Evolutionary conservation across 1,284 basidiomycete species (phyloP).

Genomic region (Pseudozyma pruni): DNA sequence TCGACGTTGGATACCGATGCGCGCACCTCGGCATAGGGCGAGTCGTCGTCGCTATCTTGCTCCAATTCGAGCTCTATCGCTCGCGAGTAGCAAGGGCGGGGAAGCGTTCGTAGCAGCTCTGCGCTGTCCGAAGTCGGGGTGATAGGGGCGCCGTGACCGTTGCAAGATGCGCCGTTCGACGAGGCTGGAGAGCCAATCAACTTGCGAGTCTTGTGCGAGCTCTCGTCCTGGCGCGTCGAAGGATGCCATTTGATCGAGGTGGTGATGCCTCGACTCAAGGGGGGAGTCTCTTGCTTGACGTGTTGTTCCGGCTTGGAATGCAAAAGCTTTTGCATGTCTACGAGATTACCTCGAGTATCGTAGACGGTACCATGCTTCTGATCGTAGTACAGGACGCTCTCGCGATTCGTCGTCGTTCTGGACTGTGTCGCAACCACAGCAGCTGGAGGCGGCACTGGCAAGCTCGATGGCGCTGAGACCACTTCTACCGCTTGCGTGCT

Average conservation of each 20-base stretch:
- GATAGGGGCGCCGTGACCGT: conserved; percentile 1
- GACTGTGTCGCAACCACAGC: conserved; percentile 1
- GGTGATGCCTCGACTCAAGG: background rate
- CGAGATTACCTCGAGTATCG: conserved; percentile 16
- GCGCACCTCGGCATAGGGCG: conserved; percentile 61
- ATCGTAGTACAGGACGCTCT: conserved; percentile 38
- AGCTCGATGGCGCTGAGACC: conserved; percentile 5
- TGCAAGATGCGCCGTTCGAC: conserved; percentile 3
- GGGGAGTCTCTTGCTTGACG: conserved; percentile 5
- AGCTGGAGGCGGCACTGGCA: conserved; percentile 1
- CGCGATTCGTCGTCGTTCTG: background rate
- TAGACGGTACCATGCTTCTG: conserved; percentile 29
- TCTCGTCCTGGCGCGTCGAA: conserved; percentile 16
- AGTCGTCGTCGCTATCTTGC: conserved; percentile 59
- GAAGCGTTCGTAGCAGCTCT: conserved; percentile 15
- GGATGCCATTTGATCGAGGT: conserved; percentile 45
- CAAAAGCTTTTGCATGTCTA: conserved; percentile 6
- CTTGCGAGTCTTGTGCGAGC: conserved; percentile 9
- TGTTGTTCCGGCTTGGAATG: background rate
- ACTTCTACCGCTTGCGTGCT: conserved; percentile 9
- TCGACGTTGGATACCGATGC: conserved; percentile 63
- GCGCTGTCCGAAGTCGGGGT: conserved; percentile 24
- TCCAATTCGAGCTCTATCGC: conserved; percentile 42
- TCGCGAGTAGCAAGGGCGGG: conserved; percentile 12
- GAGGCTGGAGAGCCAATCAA: conserved; percentile 3